A percentile compares a stretch with the other conserved stretches of the same genome.
phyloP scores from a whole-genome alignment of 2,329 filamentous ascomycete species.

The Botryotinia globosa region DNA sequence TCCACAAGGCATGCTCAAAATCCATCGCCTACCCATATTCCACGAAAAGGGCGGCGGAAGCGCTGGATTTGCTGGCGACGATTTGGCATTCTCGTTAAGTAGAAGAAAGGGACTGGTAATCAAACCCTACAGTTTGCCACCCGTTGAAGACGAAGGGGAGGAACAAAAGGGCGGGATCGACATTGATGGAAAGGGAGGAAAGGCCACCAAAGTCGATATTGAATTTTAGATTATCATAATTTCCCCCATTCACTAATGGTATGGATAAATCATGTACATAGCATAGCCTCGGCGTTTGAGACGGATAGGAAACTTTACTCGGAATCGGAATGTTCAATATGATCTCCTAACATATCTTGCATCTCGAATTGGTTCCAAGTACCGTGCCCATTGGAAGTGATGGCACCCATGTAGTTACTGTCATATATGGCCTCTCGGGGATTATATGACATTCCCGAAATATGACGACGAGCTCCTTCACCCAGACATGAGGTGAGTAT shows the following conservation, averaged over 20 bases:
- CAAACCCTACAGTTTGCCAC: constrained; percentile 84
- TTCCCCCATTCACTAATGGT: not conserved
- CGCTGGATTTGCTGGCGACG: constrained; percentile 67
- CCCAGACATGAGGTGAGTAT: constrained; percentile 40
- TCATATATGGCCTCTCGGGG: constrained; percentile 36
- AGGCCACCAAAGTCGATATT: constrained; percentile 38
- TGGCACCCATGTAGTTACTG: constrained; percentile 36
- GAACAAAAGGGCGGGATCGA: constrained; percentile 34
- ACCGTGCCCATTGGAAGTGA: constrained; percentile 37
- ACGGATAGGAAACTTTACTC: not conserved
- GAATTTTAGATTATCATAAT: constrained; percentile 33
- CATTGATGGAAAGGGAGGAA: constrained; percentile 33
- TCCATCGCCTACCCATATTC: constrained; percentile 79
- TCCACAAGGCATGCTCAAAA: constrained; percentile 79
- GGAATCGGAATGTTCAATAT: constrained; percentile 24
- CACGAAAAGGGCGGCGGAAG: constrained; percentile 86
- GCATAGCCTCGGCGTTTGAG: constrained; percentile 18
- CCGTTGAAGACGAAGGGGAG: constrained; percentile 62
- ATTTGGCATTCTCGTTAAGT: constrained; percentile 88
- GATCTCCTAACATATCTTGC: constrained; percentile 38
- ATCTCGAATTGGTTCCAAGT: constrained; percentile 40
- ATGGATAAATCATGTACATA: not conserved
- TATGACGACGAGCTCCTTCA: constrained; percentile 33
- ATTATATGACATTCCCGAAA: constrained; percentile 31
- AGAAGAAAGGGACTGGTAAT: constrained; percentile 77